A percentile compares a stretch with the other conserved stretches of the same genome.
Evolutionary conservation across 106 monocot species (phyloP).

Genomic region (Dioscorea alata): DNA sequence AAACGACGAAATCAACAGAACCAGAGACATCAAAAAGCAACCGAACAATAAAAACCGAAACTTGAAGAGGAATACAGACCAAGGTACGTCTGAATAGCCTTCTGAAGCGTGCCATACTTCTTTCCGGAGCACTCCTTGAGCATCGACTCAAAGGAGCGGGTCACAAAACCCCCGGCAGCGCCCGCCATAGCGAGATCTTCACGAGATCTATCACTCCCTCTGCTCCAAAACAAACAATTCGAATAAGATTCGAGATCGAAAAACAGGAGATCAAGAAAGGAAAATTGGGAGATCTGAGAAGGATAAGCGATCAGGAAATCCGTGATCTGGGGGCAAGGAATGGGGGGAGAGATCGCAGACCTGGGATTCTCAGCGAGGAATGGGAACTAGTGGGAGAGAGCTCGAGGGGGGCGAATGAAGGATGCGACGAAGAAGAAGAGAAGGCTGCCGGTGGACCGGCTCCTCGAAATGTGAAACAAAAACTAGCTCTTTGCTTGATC

Average conservation of each 20-base stretch:
- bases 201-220: constrained; percentile 8
- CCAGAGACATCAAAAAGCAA: not conserved
- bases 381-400: too few relatives aligned
- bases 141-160: constrained; percentile 91
- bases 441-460: too few relatives aligned
- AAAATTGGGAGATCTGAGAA: not conserved
- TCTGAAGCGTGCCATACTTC: constrained; percentile 64
- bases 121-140: constrained; percentile 80
- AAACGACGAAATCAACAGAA: not conserved
- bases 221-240: not conserved
- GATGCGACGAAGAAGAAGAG: too few relatives aligned
- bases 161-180: constrained; percentile 80
- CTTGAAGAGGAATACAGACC: constrained; percentile 31
- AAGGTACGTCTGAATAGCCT: constrained; percentile 65
- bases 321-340: too few relatives aligned
- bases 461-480: too few relatives aligned
- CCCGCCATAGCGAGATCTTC: constrained; percentile 60
- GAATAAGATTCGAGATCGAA: not conserved
- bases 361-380: too few relatives aligned
- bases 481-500: too few relatives aligned
- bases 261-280: not conserved
- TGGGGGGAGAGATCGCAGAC: too few relatives aligned
- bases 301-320: not conserved
- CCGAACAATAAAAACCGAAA: not conserved
- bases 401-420: too few relatives aligned